Evolutionary conservation across 805 yeast species (phyloP).

Genomic region (Candida stauntonica): DNA sequence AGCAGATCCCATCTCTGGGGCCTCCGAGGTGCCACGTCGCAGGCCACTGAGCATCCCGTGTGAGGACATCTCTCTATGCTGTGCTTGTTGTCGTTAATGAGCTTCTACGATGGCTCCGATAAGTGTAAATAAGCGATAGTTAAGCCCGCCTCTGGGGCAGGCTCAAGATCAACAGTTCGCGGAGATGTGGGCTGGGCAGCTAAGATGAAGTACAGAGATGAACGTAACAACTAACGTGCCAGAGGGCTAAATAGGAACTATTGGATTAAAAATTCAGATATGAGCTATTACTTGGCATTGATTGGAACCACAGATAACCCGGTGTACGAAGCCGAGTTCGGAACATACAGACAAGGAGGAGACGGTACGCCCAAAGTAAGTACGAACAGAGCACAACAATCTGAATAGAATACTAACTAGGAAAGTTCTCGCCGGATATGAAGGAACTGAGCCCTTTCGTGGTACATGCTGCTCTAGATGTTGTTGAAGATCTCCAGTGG

Average conservation of each 20-base stretch:
- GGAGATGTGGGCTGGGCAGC: background rate
- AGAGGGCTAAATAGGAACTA: no score
- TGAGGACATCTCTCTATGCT: background rate
- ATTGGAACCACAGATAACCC: constrained; percentile 86
- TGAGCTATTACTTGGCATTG: constrained; percentile 87
- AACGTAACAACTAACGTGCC: background rate
- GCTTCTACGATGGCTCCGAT: no score
- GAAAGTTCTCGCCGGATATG: constrained; percentile 58
- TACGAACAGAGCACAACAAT: background rate
- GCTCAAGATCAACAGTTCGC: background rate
- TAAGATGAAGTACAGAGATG: background rate
- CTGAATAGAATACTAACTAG: background rate
- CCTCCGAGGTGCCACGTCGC: background rate
- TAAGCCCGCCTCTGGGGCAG: no score
- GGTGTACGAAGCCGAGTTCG: constrained; percentile 81
- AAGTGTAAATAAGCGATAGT: no score
- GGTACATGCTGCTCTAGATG: constrained; percentile 81
- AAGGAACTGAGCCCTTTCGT: constrained; percentile 84
- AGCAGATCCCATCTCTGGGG: background rate
- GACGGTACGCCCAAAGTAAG: constrained; percentile 42
- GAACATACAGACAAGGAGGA: constrained; percentile 62
- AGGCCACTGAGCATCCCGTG: background rate
- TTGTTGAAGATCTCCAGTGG: constrained; percentile 92
- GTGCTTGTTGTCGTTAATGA: no score
- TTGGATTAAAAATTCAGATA: constrained; percentile 27